These are phyloP conservation scores for Phytophthora chlamydospora DNA, from an alignment of 352 stramenopile species.

Conservation along the genomic window DNA sequence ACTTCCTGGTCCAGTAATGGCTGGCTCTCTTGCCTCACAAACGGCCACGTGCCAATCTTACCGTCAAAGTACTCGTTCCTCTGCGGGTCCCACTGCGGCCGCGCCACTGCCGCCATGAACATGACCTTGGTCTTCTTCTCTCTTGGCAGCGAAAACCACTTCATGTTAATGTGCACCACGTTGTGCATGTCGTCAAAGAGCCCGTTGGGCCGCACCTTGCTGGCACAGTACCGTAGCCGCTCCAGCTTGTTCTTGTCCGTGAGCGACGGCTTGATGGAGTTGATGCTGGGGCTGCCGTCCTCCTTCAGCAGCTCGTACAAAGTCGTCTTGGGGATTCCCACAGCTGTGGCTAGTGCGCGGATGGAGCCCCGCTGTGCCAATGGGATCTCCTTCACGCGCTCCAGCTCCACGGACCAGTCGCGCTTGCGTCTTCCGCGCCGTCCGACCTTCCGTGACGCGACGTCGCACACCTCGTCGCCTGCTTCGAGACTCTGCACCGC, in stretches of 20 bases:
- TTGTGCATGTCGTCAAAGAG: conserved; percentile 55
- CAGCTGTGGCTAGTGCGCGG: conserved; percentile 42
- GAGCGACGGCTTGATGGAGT: conserved; percentile 49
- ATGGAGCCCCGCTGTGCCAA: conserved; percentile 45
- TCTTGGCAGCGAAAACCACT: conserved; percentile 46
- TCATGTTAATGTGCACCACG: conserved; percentile 53
- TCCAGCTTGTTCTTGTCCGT: conserved; percentile 53
- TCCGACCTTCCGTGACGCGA: conserved; percentile 50
- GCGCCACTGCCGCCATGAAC: conserved; percentile 49
- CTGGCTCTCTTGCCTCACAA: conserved; percentile 32
- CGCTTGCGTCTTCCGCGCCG: conserved; percentile 46
- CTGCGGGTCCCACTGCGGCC: conserved; percentile 46
- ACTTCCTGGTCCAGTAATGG: background rate
- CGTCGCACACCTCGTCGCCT: conserved; percentile 44
- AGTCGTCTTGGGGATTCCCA: conserved; percentile 55
- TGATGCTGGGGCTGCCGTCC: conserved; percentile 36
- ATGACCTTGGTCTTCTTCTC: conserved; percentile 51
- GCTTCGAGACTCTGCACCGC: conserved; percentile 46
- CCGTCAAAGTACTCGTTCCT: conserved; percentile 46
- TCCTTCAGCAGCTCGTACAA: conserved; percentile 50
- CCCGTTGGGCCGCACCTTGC: conserved; percentile 42
- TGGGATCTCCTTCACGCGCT: conserved; percentile 50
- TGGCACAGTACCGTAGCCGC: conserved; percentile 39
- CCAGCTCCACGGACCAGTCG: conserved; percentile 49
- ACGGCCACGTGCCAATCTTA: conserved; percentile 55